Evolutionary conservation across 352 stramenopile genomes (phyloP), one percentile per base, ranked within the genome.

Genomic region (Aphanomyces stellatus): DNA sequence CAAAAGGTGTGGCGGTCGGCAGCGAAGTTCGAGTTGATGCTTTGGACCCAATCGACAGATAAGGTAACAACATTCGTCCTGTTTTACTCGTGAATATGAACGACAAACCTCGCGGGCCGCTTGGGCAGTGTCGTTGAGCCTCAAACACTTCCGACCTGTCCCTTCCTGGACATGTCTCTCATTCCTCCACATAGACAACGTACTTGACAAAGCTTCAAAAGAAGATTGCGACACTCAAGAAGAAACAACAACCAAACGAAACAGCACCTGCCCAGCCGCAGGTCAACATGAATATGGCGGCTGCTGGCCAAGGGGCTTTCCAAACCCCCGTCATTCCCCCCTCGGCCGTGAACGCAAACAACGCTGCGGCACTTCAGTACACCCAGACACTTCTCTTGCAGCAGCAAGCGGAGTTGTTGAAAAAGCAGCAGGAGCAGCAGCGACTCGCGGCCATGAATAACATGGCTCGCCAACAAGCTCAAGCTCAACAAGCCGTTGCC

Each of bases 11-110:
- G 85, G 85, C 74, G 80, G 51, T 91, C 85, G 25, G 85, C 85
- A 2, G 82, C 85, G 66, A 93, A 93, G 76, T 93, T 93, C 65
- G 85, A 93, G 75, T 72, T 93, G 69, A 91, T 88, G 81, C 70
- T 90, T 30, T 93, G 85, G 85, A 87, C 82, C 40, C 60, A 67
- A 33, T 67, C 60, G 3, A 57, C 40, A 35, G 60, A 67, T 28
- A 55, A 67, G 60, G 60, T 67, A 35, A 31, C 34, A 11, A 10
- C 10, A 22, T 15, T 57, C 15, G 13, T 37, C 1, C 42, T 24
- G 19, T 27, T 51, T 5, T 8, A 51, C 42, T 22, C 37, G 37
- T 43, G 8, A 43, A 17, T 43, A n/a, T n/a, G n/a, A n/a, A n/a
- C n/a, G n/a, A n/a, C n/a, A n/a, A n/a, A n/a, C n/a, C n/a, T n/a